Conservation (phyloP, 441 rosid species). For the Gossypium gossypioides region DNA sequence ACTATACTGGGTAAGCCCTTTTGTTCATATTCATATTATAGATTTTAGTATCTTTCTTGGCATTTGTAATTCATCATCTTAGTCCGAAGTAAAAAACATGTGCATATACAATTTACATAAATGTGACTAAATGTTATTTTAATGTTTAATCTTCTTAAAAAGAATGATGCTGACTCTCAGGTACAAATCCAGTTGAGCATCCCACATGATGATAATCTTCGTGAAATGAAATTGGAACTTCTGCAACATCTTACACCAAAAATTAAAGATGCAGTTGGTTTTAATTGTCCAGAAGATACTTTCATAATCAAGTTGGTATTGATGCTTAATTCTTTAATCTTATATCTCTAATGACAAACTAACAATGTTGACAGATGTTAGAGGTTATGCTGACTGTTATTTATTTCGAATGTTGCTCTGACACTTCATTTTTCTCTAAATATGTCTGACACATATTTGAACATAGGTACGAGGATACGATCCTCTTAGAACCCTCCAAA, state of each 20-base stretch:
- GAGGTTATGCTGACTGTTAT: background rate
- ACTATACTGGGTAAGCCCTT: background rate
- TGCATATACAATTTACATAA: background rate
- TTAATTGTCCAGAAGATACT: constrained; percentile 30
- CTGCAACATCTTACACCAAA: constrained; percentile 36
- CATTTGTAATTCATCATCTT: background rate
- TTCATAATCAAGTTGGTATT: constrained; percentile 64
- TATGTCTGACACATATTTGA: background rate
- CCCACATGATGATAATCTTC: constrained; percentile 40
- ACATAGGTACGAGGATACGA: background rate
- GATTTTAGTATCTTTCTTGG: background rate
- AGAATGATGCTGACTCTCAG: constrained; percentile 28
- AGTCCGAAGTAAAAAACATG: background rate
- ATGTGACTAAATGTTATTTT: background rate
- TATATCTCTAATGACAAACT: background rate
- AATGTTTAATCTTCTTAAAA: background rate
- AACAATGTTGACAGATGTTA: background rate
- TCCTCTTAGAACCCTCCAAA: background rate
- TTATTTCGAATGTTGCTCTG: background rate
- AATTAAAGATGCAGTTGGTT: constrained; percentile 30
- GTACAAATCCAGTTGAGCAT: constrained; percentile 44
- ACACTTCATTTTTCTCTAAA: background rate
- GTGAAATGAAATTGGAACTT: constrained; percentile 44
- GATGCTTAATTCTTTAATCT: constrained; percentile 10
- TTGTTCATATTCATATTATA: background rate